Conservation (phyloP, 2,329 filamentous ascomycete genomes). For the Clonostachys sp. region DNA sequence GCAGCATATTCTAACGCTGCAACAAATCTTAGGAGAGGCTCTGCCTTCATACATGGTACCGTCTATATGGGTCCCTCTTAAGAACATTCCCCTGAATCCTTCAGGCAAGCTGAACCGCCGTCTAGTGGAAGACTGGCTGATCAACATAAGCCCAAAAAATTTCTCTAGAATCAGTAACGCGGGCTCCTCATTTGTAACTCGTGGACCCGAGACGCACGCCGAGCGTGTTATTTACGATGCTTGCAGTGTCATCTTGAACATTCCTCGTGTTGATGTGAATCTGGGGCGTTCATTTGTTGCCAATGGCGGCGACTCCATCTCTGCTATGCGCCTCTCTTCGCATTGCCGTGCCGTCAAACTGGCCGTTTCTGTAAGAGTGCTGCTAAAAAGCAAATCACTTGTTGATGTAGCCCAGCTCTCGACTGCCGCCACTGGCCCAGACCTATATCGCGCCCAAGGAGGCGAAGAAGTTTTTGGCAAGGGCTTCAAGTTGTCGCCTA, state of each 20-base stretch:
- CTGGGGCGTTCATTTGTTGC: constrained; percentile 25
- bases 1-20: too few species aligned
- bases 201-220: not conserved
- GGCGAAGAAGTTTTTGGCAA: constrained; percentile 35
- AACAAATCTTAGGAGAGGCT: too few species aligned
- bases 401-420: constrained; percentile 12
- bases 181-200: constrained; percentile 8
- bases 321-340: constrained; percentile 35
- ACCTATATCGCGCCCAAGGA: constrained; percentile 3
- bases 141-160: not conserved
- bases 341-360: constrained; percentile 20
- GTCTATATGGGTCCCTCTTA: not conserved
- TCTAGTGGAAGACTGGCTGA: not conserved
- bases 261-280: constrained; percentile 18
- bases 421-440: not conserved
- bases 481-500: constrained; percentile 15
- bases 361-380: constrained; percentile 19
- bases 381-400: constrained; percentile 17
- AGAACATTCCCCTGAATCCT: constrained; percentile 11
- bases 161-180: constrained; percentile 12
- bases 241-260: constrained; percentile 35
- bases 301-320: constrained; percentile 35
- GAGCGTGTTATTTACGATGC: constrained; percentile 13
- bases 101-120: constrained; percentile 17
- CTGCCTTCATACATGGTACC: too few species aligned